Conservation (phyloP, 129 eudicot genomes). For the Mikania micrantha region DNA sequence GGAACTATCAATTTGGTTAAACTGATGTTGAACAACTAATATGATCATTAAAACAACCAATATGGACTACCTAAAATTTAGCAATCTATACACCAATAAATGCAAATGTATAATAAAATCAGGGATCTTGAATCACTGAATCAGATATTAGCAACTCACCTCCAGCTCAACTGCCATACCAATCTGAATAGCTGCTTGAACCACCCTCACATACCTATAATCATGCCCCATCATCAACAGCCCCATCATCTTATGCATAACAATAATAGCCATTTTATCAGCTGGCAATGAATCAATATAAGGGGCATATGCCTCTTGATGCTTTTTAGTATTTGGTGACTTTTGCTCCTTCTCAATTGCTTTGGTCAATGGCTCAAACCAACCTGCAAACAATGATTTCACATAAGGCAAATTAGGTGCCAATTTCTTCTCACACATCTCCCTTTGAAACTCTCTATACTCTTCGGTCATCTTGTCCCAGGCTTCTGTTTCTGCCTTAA, state of each 20-base stretch:
- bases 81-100: neutral
- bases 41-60: too few relatives aligned
- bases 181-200: constrained; percentile 80
- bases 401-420: constrained; percentile 90
- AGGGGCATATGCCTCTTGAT: constrained; percentile 50
- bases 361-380: constrained; percentile 88
- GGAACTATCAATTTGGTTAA: neutral
- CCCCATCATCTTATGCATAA: constrained; percentile 93
- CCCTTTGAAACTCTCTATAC: constrained; percentile 71
- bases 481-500: constrained; percentile 85
- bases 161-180: constrained; percentile 86
- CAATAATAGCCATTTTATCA: constrained; percentile 90
- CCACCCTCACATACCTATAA: constrained; percentile 53
- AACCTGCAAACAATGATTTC: constrained; percentile 72
- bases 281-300: constrained; percentile 64
- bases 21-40: too few relatives aligned
- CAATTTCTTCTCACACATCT: constrained; percentile 82
- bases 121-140: neutral
- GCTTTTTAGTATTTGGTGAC: constrained; percentile 32
- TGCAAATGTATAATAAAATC: neutral
- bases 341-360: constrained; percentile 74
- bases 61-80: neutral
- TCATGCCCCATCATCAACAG: constrained; percentile 73
- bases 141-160: constrained; percentile 39
- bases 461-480: constrained; percentile 90